phyloP scores from a whole-genome alignment of 2,329 filamentous ascomycete species.

The Fusarium miscanthi region DNA sequence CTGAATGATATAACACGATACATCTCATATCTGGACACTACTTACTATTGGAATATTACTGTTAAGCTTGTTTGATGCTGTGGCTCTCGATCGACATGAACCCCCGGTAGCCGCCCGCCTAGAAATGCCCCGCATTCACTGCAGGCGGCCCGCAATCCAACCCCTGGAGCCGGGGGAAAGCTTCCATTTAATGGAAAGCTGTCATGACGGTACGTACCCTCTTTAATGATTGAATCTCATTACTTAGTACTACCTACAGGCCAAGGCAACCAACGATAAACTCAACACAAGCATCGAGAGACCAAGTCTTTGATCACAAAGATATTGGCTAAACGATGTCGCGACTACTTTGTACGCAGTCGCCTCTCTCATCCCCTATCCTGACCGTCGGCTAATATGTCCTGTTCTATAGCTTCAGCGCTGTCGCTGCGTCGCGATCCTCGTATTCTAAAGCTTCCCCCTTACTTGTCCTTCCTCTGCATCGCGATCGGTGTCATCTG shows the following conservation, averaged over 20 bases:
- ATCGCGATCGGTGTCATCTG: slow-evolving; percentile 87
- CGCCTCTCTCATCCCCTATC: not conserved
- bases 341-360: slow-evolving; percentile 62
- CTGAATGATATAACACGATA: too few species aligned
- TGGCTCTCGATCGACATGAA: slow-evolving; percentile 9
- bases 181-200: slow-evolving; percentile 27
- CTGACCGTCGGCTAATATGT: slow-evolving; percentile 6
- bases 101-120: slow-evolving; percentile 6
- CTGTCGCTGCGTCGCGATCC: slow-evolving; percentile 82
- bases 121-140: slow-evolving; percentile 28
- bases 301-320: slow-evolving; percentile 21
- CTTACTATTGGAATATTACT: not conserved
- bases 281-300: slow-evolving; percentile 24
- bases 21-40: too few species aligned
- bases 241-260: too few species aligned
- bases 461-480: slow-evolving; percentile 87
- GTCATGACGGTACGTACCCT: slow-evolving; percentile 42
- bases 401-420: slow-evolving; percentile 61
- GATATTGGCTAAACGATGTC: slow-evolving; percentile 55
- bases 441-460: slow-evolving; percentile 83
- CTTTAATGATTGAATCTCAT: slow-evolving; percentile 6
- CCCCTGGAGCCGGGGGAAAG: slow-evolving; percentile 18
- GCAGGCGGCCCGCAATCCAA: slow-evolving; percentile 21
- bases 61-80: not conserved
- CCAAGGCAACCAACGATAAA: slow-evolving; percentile 6